These are phyloP conservation scores for Leccinellum rugosiceps DNA, from an alignment of 768 basidiomycete species.

Conservation along the genomic window DNA sequence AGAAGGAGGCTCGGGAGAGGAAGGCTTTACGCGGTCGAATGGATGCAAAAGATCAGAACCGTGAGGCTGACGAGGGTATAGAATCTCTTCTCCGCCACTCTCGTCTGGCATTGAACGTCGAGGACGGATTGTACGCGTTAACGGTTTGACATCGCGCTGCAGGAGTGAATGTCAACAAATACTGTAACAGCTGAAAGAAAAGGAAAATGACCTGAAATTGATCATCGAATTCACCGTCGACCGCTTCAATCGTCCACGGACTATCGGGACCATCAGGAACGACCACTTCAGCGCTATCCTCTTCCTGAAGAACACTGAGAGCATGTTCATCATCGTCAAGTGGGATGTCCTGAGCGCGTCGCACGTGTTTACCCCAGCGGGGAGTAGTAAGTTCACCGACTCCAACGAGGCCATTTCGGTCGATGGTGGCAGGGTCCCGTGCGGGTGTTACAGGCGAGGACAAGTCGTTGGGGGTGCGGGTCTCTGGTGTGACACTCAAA, in stretches of 20 bases:
- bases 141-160: conserved; percentile 44
- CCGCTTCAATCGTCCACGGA: conserved; percentile 86
- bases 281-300: conserved; percentile 30
- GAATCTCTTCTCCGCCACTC: conserved; percentile 87
- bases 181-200: background rate
- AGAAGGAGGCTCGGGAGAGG: conserved; percentile 28
- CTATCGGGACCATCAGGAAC: conserved; percentile 67
- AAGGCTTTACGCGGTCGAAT: conserved; percentile 30
- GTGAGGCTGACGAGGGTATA: conserved; percentile 70
- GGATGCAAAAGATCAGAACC: conserved; percentile 30
- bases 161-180: conserved; percentile 1
- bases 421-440: conserved; percentile 74
- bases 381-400: conserved; percentile 98
- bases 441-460: conserved; percentile 69
- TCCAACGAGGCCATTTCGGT: conserved; percentile 85
- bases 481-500: conserved; percentile 62
- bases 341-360: conserved; percentile 35
- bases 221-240: conserved; percentile 76
- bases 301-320: conserved; percentile 28
- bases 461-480: conserved; percentile 47
- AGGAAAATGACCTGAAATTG: conserved; percentile 52
- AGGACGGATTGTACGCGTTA: conserved; percentile 50
- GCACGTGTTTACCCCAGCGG: conserved; percentile 69
- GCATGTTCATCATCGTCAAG: conserved; percentile 41
- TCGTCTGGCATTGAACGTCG: conserved; percentile 73